phyloP scores from a whole-genome alignment of 2,329 filamentous ascomycete species.

The Pseudopyrenochaeta lycopersici region DNA sequence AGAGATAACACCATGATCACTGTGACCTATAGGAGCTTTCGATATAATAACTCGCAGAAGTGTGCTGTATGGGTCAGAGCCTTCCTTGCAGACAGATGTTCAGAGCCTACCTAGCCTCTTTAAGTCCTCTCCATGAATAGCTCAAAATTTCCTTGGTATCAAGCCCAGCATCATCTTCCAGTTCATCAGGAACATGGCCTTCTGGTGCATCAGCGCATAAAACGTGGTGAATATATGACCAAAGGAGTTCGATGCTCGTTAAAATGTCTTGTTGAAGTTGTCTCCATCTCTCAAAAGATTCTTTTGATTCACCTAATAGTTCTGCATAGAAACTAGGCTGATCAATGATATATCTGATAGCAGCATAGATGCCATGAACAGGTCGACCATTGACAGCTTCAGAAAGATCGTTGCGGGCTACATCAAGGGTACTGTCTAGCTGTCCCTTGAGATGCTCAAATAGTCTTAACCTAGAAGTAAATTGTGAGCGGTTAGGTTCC shows the following conservation, averaged over 20 bases:
- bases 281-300: constrained; percentile 38
- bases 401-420: constrained; percentile 72
- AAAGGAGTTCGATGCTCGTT: constrained; percentile 72
- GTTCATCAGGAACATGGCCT: constrained; percentile 79
- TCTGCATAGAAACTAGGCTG: constrained; percentile 47
- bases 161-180: constrained; percentile 75
- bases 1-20: constrained; percentile 27
- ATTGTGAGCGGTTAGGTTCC: constrained; percentile 13
- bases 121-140: constrained; percentile 94
- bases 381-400: constrained; percentile 63
- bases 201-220: constrained; percentile 96
- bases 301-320: constrained; percentile 13
- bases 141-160: constrained; percentile 90
- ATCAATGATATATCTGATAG: constrained; percentile 60
- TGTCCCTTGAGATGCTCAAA: constrained; percentile 66
- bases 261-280: constrained; percentile 66
- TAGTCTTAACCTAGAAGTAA: constrained; percentile 55
- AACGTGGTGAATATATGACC: constrained; percentile 77
- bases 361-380: constrained; percentile 55
- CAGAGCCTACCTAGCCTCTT: constrained; percentile 79
- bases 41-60: constrained; percentile 64
- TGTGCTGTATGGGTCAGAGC: constrained; percentile 62
- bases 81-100: not conserved
- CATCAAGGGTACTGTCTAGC: constrained; percentile 70
- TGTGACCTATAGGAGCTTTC: constrained; percentile 45